Conservation (phyloP, 2,329 filamentous ascomycete species). For the Dothiorella sarmentorum region DNA sequence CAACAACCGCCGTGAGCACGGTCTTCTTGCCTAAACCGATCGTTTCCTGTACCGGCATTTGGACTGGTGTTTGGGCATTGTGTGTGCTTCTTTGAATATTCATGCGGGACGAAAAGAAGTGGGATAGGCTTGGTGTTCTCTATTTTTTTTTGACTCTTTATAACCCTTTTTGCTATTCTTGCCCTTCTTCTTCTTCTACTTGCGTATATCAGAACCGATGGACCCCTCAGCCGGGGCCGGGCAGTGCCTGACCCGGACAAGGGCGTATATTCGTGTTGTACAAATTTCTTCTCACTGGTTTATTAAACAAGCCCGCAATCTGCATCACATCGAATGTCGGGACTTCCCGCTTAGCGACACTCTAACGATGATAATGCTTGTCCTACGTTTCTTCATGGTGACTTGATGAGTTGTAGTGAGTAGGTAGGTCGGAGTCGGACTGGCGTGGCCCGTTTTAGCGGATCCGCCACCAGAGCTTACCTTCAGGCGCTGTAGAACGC, state of each 20-base stretch:
- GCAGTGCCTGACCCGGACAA: neutral
- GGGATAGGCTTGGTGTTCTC: constrained; percentile 9
- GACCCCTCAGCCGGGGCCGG: neutral
- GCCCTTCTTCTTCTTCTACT: neutral
- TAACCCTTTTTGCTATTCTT: neutral
- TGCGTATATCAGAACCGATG: constrained; percentile 7
- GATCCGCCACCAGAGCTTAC: no score
- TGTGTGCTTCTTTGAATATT: constrained; percentile 4
- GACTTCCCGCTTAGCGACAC: neutral
- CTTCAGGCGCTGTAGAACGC: neutral
- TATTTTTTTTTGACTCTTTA: constrained; percentile 10
- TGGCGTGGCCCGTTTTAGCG: neutral
- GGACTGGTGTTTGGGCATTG: constrained; percentile 2
- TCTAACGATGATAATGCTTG: constrained; percentile 13
- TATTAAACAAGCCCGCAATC: neutral
- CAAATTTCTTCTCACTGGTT: constrained; percentile 1
- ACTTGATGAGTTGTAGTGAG: no score
- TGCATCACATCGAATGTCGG: constrained; percentile 7
- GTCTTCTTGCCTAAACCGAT: constrained; percentile 6
- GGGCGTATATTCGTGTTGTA: neutral
- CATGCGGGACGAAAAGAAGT: constrained; percentile 14
- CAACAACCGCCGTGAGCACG: constrained; percentile 24
- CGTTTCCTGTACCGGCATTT: neutral
- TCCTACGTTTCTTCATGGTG: neutral
- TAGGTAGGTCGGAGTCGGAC: neutral